phyloP scores from a whole-genome alignment of 148 eudicot genomes.

The Beta vulgaris region DNA sequence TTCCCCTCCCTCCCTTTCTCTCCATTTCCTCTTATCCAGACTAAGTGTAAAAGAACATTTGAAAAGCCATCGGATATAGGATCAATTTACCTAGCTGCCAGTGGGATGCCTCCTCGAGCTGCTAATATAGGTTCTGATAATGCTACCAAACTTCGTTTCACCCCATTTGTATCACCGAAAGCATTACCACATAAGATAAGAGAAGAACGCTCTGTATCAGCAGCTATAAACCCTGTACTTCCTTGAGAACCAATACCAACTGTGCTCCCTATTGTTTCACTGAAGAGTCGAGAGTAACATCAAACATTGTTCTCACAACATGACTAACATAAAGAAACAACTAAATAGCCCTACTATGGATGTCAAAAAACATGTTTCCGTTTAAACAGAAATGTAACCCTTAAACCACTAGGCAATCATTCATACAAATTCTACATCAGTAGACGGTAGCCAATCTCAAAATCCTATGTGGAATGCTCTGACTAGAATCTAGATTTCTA shows the following conservation, averaged over 20 bases:
- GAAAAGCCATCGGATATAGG: background rate
- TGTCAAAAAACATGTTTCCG: background rate
- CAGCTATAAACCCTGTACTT: constrained; percentile 9
- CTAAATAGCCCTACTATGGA: background rate
- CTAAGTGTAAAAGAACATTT: no score
- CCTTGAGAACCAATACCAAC: background rate
- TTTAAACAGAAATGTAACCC: background rate
- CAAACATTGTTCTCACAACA: background rate
- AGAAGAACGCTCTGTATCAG: constrained; percentile 17
- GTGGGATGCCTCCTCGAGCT: constrained; percentile 18
- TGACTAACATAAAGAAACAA: background rate
- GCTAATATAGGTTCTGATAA: constrained; percentile 17
- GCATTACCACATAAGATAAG: constrained; percentile 16
- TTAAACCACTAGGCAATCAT: background rate
- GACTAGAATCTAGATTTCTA: background rate
- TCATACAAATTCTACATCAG: background rate
- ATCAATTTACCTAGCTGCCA: constrained; percentile 11
- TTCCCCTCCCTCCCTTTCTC: no score
- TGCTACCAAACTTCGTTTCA: constrained; percentile 11
- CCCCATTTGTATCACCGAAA: constrained; percentile 10
- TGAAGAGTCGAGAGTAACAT: constrained; percentile 4
- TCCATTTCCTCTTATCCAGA: no score
- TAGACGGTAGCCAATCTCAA: background rate
- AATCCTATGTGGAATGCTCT: background rate
- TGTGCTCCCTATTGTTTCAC: constrained; percentile 12